Evolutionary conservation across 2,329 filamentous ascomycete genomes (phyloP).

Genomic region (Chaetomiaceae sp.): DNA sequence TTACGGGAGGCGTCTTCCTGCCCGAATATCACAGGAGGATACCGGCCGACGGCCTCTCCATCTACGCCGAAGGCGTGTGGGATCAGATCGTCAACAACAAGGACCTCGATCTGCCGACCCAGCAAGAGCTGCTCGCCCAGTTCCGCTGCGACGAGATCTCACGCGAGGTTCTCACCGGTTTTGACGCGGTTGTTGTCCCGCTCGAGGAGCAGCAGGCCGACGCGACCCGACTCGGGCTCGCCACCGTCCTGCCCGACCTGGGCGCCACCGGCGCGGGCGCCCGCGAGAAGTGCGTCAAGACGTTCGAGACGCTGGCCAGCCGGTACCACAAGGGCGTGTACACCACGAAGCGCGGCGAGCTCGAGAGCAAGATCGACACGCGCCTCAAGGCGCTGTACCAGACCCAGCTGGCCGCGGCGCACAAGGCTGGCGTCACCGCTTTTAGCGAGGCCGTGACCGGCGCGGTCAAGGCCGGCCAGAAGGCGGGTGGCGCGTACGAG

Average conservation of each 20-base stretch:
- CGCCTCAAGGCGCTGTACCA: conserved; percentile 83
- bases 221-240: conserved; percentile 65
- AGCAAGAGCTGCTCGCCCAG: conserved; percentile 93
- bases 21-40: conserved; percentile 95
- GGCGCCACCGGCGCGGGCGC: conserved; percentile 68
- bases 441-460: conserved; percentile 85
- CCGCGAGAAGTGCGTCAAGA: conserved; percentile 66
- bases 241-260: conserved; percentile 67
- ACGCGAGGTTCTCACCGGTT: conserved; percentile 76
- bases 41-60: conserved; percentile 91
- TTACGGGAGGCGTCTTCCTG: conserved; percentile 77
- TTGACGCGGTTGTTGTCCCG: conserved; percentile 75
- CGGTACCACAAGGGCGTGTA: conserved; percentile 97
- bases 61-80: conserved; percentile 93
- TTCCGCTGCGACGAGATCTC: conserved; percentile 97
- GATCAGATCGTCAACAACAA: conserved; percentile 99
- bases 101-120: conserved; percentile 90
- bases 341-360: conserved; percentile 74
- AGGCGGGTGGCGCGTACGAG: conserved; percentile 84
- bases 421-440: conserved; percentile 77
- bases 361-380: conserved; percentile 82
- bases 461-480: conserved; percentile 87
- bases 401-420: conserved; percentile 80
- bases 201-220: conserved; percentile 83
- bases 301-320: conserved; percentile 87